A percentile compares a stretch with the other conserved stretches of the same genome.
phyloP scores from a whole-genome alignment of 805 yeast species.

The Kodamaea fukazawae region DNA sequence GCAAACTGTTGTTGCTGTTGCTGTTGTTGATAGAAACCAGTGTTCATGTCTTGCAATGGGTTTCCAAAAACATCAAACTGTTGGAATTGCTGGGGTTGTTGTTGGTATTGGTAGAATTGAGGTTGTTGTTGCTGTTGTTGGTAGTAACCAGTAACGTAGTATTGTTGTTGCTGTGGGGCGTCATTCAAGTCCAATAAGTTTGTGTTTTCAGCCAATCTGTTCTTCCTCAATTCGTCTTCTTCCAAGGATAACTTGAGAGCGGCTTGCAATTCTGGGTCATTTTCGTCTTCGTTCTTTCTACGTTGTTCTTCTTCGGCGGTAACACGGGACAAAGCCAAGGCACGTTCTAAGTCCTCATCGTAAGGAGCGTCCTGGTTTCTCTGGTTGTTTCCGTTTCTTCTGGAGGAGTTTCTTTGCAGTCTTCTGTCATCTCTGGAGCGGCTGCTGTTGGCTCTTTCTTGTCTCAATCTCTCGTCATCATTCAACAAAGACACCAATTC shows the following conservation, averaged over 20 bases:
- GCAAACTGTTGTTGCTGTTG: conserved; percentile 28
- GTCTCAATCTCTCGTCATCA: conserved; percentile 76
- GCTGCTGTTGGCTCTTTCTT: conserved; percentile 53
- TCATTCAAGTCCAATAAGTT: conserved; percentile 57
- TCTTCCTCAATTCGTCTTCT: conserved; percentile 68
- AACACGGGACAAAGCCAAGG: conserved; percentile 72
- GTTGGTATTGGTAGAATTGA: conserved; percentile 10
- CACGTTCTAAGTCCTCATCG: conserved; percentile 76
- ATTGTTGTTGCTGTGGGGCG: conserved; percentile 30
- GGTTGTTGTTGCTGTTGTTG: conserved; percentile 25
- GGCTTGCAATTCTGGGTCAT: conserved; percentile 61
- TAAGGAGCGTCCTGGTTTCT: conserved; percentile 39
- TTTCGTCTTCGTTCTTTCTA: conserved; percentile 46
- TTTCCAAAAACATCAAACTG: conserved; percentile 66
- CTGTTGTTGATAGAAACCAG: conserved; percentile 49
- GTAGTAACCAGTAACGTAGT: conserved; percentile 26
- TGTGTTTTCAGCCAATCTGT: conserved; percentile 37
- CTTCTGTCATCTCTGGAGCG: conserved; percentile 29
- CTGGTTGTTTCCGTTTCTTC: conserved; percentile 8
- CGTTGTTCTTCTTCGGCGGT: conserved; percentile 84
- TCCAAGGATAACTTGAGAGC: conserved; percentile 73
- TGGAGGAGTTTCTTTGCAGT: conserved; percentile 18
- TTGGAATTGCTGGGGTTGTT: conserved; percentile 20
- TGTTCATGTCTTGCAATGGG: conserved; percentile 54
- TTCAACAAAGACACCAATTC: conserved; percentile 76